Base-by-base conservation (phyloP, 495 filamentous ascomycete species). In the Bombardia bombarda region DNA sequence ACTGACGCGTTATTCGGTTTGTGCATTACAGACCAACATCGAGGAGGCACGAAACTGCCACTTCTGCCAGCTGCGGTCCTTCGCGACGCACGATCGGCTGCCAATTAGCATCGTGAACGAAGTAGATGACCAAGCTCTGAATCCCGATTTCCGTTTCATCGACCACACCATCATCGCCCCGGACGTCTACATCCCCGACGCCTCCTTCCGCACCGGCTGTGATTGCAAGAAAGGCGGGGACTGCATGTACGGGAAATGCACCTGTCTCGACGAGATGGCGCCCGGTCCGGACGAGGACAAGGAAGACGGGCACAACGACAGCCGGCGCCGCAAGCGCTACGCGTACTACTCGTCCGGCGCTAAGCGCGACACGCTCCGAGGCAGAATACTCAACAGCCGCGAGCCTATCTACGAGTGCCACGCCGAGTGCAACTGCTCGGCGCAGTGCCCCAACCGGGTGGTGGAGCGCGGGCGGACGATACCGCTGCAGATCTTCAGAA, bases 331-430 rank as follows among this genome's bases (percentile, higher is more conserved):
- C 14, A 68, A 63, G 48, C 55, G 52, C 8, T 67, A 70, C 32
- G 69, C 70, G 0, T 76, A 77, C 40, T 54, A 71, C 42, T 56
- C 57, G 5, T 50, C 55, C 14, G 72, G 71, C 18, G 38, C 32
- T 1, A 67, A 60, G 45, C 61, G 63, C 1, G 74, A 65, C 5
- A 51, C 57, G 13, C 55, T 79, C 40, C 60, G 70, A 25, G 53
- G 49, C 33, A 60, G 60, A 37, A 54, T 80, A 26, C 70, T 80
- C 3, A 46, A 72, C 17, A 71, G 67, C 26, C 66, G 73, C 3
- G 50, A 73, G n/a, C 71, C 78, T 10, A 90, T 96, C 33, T 87
- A 83, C 53, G 92, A 98, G 59, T 98, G 92, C 58, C 87, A 86
- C 53, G 53, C 62, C 0, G 70, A 65, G 14, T 98, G 90, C 57